These are phyloP conservation scores for Aegilops longissima DNA, from an alignment of 176 grass and related monocot species.

Conservation along the genomic window DNA sequence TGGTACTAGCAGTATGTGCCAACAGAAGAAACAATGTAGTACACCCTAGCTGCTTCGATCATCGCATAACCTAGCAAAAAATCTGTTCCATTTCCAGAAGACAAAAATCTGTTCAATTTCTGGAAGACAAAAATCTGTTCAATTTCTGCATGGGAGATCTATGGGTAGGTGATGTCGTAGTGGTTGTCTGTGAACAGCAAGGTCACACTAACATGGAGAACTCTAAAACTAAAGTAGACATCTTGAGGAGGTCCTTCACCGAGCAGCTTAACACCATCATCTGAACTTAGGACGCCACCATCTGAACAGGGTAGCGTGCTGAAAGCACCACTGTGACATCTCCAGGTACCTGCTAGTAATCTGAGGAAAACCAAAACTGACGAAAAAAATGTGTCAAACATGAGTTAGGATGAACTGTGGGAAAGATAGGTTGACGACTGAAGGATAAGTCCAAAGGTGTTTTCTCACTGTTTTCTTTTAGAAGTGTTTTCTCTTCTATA, in stretches of 20 bases:
- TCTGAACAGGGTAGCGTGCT: background rate
- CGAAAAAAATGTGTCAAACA: background rate
- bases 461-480: constrained; percentile 15
- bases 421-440: background rate
- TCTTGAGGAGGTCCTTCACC: background rate
- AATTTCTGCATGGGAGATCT: background rate
- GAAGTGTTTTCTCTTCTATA: background rate
- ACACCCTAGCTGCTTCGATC: background rate
- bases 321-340: constrained; percentile 34
- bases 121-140: background rate
- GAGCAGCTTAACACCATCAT: constrained; percentile 30
- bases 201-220: background rate
- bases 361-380: too few species aligned
- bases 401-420: background rate
- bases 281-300: background rate
- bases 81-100: background rate
- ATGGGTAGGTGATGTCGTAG: background rate
- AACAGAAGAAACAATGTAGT: background rate
- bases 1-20: background rate
- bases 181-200: background rate
- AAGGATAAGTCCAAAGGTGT: background rate
- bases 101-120: background rate
- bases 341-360: constrained; percentile 1
- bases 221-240: background rate
- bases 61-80: background rate